phyloP scores from a whole-genome alignment of 164 flowering plant species.

The Magnolia officinalis region DNA sequence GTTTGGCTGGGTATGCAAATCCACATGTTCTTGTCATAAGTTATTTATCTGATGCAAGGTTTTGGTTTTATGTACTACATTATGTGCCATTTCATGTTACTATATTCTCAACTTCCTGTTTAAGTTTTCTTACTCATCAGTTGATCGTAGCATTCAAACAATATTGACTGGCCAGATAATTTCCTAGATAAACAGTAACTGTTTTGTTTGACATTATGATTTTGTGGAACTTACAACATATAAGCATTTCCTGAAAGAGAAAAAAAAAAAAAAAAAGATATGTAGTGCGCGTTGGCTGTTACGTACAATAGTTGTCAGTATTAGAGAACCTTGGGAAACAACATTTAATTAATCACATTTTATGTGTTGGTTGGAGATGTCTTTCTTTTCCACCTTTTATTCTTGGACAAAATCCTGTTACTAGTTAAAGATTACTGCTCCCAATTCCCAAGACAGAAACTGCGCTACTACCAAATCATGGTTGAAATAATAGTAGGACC shows the following conservation, averaged over 20 bases:
- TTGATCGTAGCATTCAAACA: background rate
- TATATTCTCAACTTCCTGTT: background rate
- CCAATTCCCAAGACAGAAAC: background rate
- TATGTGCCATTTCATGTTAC: background rate
- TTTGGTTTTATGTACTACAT: background rate
- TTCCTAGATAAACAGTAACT: slow-evolving; percentile 78
- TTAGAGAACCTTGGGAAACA: background rate
- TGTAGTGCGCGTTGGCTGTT: background rate
- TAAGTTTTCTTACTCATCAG: too few relatives aligned
- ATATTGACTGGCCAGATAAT: background rate
- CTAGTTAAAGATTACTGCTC: background rate
- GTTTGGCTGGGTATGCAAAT: background rate
- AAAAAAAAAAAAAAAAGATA: background rate
- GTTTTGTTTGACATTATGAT: background rate
- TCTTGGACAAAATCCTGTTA: too few relatives aligned
- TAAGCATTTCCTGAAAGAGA: slow-evolving; percentile 12
- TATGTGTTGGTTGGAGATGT: background rate
- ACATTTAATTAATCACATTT: background rate
- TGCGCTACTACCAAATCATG: background rate
- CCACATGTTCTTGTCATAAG: background rate
- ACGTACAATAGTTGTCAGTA: background rate
- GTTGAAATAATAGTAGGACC: background rate
- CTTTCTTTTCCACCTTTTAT: background rate
- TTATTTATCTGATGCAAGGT: background rate
- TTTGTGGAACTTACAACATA: background rate